Base-by-base conservation (phyloP, 176 grass and related monocot genomes). In the Carex scoparia region DNA sequence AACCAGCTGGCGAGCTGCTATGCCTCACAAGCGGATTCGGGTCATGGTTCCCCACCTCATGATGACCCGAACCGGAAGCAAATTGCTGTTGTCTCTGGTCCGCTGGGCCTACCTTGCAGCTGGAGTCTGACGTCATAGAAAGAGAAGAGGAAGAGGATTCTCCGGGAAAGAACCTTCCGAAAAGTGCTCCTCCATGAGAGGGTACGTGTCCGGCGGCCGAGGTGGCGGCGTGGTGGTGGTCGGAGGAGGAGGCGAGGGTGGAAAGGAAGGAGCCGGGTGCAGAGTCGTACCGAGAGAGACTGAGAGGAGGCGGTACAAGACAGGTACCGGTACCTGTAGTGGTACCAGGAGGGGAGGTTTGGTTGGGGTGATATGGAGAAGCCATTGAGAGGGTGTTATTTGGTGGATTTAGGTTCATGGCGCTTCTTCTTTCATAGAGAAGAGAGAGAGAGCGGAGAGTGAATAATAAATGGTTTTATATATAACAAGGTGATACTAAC, bases 1-100 rank as follows among this genome's bases (percentile, higher is more conserved):
- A 94, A 1, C 91, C 92, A 10, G 85, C 92, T 5, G 95, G 92
- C 19, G 90, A 98, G 86, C 92, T 98, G 49, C 91, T 93, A 85
- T 91, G 95, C 10, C 95, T 85, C 30, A 84, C 63, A 10, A 94
- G 84, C 89, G 85, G 82, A 65, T 89, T 92, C 78, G 49, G 87
- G 7, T 85, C 88, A 3, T 85, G 86, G 33, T 78, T 86, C 51
- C 27, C 40, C 79, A 69, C 73, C 59, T 61, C 85, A 19, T 56
- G 82, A 19, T 49, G 82, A 19, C 51, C 80, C 4, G 49, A 75
- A 18, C 65, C 79, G 14, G 73, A 10, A 1, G 33, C 28, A 1
- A 80, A 58, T 30, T 79, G 74, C 4, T 77, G 73, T 18, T 79
- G 74, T 40, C 23, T 82, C 64, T 13, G 7, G 31, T 1, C 28